phyloP scores from a whole-genome alignment of 208 protist genomes.

The Sergeia podlipaevii region DNA sequence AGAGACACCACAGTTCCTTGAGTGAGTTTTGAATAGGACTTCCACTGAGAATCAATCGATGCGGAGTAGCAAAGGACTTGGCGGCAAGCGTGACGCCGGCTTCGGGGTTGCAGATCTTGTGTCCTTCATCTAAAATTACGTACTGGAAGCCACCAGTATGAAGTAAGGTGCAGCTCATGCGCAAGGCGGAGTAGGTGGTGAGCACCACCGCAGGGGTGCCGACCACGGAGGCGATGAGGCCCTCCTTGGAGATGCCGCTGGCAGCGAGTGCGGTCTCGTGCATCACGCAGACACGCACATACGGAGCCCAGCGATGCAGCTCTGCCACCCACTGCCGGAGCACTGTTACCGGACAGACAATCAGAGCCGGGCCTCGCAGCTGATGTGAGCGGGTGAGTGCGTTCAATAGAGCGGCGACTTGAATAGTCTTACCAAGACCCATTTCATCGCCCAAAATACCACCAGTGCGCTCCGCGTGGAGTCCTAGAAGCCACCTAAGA shows the following conservation, averaged over 20 bases:
- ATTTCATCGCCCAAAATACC: conserved; percentile 98
- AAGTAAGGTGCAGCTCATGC: conserved; percentile 52
- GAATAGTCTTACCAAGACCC: conserved; percentile 97
- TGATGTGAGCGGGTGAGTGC: conserved; percentile 68
- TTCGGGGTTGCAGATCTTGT: conserved; percentile 96
- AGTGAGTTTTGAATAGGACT: conserved; percentile 99
- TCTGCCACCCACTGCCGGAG: conserved; percentile 93
- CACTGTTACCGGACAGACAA: conserved; percentile 94
- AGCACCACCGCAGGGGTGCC: conserved; percentile 84
- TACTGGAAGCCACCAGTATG: conserved; percentile 88
- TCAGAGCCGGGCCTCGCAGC: conserved; percentile 83
- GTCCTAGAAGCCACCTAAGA: conserved; percentile 95
- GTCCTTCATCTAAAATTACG: conserved; percentile 97
- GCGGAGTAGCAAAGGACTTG: conserved; percentile 93
- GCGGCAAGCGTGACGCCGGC: conserved; percentile 92
- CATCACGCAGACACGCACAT: conserved; percentile 76
- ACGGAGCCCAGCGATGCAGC: conserved; percentile 93
- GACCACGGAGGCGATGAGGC: conserved; percentile 44
- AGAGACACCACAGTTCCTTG: conserved; percentile 98
- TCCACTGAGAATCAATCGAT: conserved; percentile 95
- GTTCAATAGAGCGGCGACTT: conserved; percentile 91
- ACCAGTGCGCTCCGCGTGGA: conserved; percentile 87
- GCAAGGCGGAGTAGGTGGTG: conserved; percentile 92
- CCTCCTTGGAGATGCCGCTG: conserved; percentile 21
- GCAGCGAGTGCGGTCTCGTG: conserved; percentile 56